phyloP scores from a whole-genome alignment of 306 rosid genomes.

The Gastrolobium bilobum region DNA sequence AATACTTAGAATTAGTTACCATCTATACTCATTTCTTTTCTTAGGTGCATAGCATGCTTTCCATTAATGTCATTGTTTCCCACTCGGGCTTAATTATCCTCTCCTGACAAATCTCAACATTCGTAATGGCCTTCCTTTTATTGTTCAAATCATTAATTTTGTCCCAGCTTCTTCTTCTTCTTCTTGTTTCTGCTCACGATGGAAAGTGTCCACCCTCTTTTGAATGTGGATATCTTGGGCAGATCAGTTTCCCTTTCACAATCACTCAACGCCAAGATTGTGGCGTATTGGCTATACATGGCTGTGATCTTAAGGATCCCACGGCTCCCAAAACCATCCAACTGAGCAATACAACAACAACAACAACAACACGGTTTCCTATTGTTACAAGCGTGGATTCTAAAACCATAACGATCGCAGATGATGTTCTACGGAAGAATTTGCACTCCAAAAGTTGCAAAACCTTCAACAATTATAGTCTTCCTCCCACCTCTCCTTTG shows the following conservation, averaged over 20 bases:
- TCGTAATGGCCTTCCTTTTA: constrained; percentile 17
- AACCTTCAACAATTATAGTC: constrained; percentile 6
- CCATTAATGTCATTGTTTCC: constrained; percentile 5
- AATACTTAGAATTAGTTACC: background rate
- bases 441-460: constrained; percentile 2
- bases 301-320: no score
- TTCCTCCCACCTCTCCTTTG: constrained; percentile 41
- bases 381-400: no score
- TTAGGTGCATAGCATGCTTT: background rate
- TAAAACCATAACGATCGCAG: background rate
- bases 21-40: background rate
- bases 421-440: background rate
- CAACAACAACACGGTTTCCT: no score
- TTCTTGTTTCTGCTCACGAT: constrained; percentile 34
- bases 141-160: constrained; percentile 8
- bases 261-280: background rate
- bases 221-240: constrained; percentile 27
- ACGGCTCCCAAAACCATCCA: no score
- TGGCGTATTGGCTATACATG: no score
- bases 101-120: background rate
- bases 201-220: constrained; percentile 39
- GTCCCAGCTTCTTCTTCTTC: background rate
- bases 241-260: constrained; percentile 46
- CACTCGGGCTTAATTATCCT: no score
- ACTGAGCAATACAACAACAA: no score